phyloP scores from a whole-genome alignment of 2,329 filamentous ascomycete species.

The Aspergillus proliferans region DNA sequence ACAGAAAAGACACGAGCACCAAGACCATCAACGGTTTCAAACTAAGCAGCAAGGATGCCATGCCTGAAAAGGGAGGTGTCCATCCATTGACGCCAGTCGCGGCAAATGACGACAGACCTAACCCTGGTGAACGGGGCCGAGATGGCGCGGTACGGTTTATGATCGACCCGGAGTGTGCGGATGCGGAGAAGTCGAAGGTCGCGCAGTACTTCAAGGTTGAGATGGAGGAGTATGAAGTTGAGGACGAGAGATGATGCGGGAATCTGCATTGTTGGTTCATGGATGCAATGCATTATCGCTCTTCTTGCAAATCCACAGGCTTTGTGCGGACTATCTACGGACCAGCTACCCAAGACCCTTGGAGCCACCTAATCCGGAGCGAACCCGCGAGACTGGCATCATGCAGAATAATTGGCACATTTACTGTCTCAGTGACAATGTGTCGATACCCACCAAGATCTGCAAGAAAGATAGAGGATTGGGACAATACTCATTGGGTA shows the following conservation, averaged over 20 bases:
- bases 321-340: no score
- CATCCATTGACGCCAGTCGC: slow-evolving; percentile 42
- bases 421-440: no score
- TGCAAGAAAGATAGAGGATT: no score
- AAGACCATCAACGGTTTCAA: slow-evolving; percentile 14
- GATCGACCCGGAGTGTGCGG: slow-evolving; percentile 70
- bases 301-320: no score
- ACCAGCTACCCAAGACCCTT: no score
- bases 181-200: slow-evolving; percentile 63
- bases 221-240: slow-evolving; percentile 58
- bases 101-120: slow-evolving; percentile 40
- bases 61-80: slow-evolving; percentile 20
- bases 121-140: slow-evolving; percentile 40
- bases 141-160: slow-evolving; percentile 85
- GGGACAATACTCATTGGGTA: no score
- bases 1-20: slow-evolving; percentile 19
- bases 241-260: slow-evolving; percentile 13
- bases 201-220: slow-evolving; percentile 66
- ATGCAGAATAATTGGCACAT: no score
- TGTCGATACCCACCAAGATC: no score
- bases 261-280: no score
- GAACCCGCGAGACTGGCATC: no score
- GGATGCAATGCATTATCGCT: no score
- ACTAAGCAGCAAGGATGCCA: slow-evolving; percentile 19
- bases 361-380: no score